These are phyloP conservation scores for Bipolaris victoriae DNA, from an alignment of 2,329 filamentous ascomycete species.

Conservation along the genomic window DNA sequence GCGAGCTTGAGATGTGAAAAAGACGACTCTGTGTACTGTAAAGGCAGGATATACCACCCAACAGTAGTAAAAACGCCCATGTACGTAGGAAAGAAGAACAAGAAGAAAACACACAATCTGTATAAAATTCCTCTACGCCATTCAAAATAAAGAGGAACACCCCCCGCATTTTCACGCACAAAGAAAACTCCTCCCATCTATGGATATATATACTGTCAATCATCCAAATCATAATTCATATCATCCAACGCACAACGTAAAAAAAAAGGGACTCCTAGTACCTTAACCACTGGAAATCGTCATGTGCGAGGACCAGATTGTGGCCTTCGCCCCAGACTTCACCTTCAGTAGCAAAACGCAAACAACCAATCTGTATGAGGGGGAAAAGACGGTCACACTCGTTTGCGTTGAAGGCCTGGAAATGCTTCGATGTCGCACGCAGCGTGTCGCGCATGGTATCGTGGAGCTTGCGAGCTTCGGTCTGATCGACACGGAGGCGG, in stretches of 20 bases:
- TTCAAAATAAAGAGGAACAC: not conserved
- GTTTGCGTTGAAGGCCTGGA: conserved; percentile 33
- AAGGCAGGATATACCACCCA: too few species aligned
- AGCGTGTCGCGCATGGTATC: conserved; percentile 37
- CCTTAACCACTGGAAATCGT: conserved; percentile 39
- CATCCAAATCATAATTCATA: not conserved
- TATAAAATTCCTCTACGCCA: too few species aligned
- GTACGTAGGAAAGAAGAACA: not conserved
- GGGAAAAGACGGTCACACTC: conserved; percentile 34
- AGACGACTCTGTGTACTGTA: too few species aligned
- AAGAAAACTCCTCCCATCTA: not conserved
- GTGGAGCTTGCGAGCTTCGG: conserved; percentile 28
- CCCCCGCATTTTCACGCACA: not conserved
- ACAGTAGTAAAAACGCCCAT: not conserved
- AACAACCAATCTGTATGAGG: conserved; percentile 36
- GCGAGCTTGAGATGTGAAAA: too few species aligned
- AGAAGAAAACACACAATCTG: not conserved
- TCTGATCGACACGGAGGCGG: conserved; percentile 27
- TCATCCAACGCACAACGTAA: not conserved
- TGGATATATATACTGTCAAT: not conserved
- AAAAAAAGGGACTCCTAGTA: conserved; percentile 19
- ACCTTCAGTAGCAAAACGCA: conserved; percentile 37
- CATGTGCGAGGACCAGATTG: conserved; percentile 38
- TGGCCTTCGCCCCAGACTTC: conserved; percentile 38
- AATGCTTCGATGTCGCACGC: conserved; percentile 33